Base-by-base conservation (phyloP, 306 rosid species). In the Prosopis cineraria region DNA sequence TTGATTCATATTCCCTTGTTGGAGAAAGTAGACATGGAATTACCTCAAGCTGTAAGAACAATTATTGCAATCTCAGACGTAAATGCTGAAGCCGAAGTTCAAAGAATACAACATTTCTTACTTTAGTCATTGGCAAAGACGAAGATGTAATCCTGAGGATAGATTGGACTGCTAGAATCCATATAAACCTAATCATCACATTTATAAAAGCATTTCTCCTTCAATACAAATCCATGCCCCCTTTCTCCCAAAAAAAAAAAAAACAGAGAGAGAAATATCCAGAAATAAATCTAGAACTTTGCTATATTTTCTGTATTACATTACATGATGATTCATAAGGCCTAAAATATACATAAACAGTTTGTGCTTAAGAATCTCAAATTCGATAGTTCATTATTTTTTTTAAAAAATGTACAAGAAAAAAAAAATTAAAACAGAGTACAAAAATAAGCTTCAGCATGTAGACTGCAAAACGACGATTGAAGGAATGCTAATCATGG, bases 21-120 rank as follows among this genome's bases (percentile, higher is more conserved):
- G 97, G 81, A 78, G 97, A 88, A 52, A 94, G 97, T 84, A 94
- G 83, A 79, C 92, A 94, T 67, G 98, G 98, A 88, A 82, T 89
- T 68, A 94, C 97, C 83, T 94, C 95, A 72, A 92, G 95, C 97
- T 94, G 97, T 71, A 84, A 79, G 70, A 74, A 85, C 40, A 79
- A 84, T 68, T 34, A 81, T 56, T 45, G 33, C 43, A 80, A 84
- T 78, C 47, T 82, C 69, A 63, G 73, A 70, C 43, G 34, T 48
- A 25, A 79, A 43, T 47, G 45, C n/a, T n/a, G n/a, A n/a, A 4
- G 2, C 25, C 43, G 13, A 37, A 55, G 37, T 76, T 53, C 31
- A 72, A 56, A 71, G 63, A 72, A 50, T 60, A 50, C 43, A 75
- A 19, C 52, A 55, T 30, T 27, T 75, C 67, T 52, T 39, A 31